Percentiles rank a stretch among this genome's conserved stretches.
Conservation (phyloP, 2,329 filamentous ascomycete species). For the Talaromyces sp. region DNA sequence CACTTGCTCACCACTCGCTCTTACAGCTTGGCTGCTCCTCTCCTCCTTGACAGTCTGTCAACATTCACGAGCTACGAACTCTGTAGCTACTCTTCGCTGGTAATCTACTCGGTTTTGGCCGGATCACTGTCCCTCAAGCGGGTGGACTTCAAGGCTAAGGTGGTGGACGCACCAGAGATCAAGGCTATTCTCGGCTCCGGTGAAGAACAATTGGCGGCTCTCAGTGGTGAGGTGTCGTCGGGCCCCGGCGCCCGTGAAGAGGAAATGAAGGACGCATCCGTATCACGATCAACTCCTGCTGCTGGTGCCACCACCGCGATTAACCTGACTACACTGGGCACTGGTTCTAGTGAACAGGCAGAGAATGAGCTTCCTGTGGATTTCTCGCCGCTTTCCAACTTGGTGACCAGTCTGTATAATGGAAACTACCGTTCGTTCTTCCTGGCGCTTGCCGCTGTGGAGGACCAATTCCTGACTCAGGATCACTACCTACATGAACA, state of each 20-base stretch:
- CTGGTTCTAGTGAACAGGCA: constrained; percentile 64
- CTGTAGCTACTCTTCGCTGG: constrained; percentile 92
- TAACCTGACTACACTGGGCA: constrained; percentile 83
- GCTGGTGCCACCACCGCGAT: constrained; percentile 69
- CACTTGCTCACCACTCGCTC: constrained; percentile 90
- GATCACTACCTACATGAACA: constrained; percentile 97
- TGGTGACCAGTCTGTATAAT: constrained; percentile 89
- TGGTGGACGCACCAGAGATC: constrained; percentile 97
- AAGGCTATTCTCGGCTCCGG: constrained; percentile 91
- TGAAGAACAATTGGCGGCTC: constrained; percentile 81
- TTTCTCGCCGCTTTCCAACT: constrained; percentile 81
- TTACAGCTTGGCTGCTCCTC: constrained; percentile 83
- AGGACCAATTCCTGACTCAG: constrained; percentile 90
- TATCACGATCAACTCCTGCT: constrained; percentile 54
- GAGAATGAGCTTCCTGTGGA: constrained; percentile 82
- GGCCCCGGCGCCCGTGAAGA: constrained; percentile 77
- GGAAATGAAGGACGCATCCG: constrained; percentile 68
- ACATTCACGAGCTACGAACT: constrained; percentile 99
- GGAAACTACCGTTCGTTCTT: constrained; percentile 96
- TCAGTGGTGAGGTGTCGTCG: constrained; percentile 78
- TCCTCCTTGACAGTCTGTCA: constrained; percentile 93
- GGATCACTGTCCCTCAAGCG: constrained; percentile 93
- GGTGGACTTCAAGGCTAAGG: constrained; percentile 98
- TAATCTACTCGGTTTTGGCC: constrained; percentile 93
- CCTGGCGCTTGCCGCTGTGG: constrained; percentile 81